These are phyloP conservation scores for Tephrocybe rancida DNA, from an alignment of 768 basidiomycete species.

Conservation along the genomic window DNA sequence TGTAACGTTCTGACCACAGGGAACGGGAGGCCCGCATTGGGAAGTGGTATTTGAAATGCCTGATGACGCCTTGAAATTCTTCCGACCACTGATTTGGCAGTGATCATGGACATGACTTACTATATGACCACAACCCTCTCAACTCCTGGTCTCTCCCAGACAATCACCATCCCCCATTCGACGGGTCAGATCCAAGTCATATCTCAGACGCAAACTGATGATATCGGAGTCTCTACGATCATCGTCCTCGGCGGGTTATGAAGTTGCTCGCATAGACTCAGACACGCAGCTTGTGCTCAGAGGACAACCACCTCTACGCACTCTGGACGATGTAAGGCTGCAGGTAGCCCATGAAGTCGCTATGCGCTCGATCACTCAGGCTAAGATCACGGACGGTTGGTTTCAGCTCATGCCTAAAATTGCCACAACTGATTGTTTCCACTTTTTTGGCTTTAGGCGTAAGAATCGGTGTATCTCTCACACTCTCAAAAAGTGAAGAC, in stretches of 20 bases:
- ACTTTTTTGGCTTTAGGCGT: constrained; percentile 32
- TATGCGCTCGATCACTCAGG: constrained; percentile 51
- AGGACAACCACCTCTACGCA: constrained; percentile 34
- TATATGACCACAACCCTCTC: no score
- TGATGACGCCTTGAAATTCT: no score
- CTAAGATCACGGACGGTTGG: constrained; percentile 49
- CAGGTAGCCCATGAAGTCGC: constrained; percentile 64
- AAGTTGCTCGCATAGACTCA: not conserved
- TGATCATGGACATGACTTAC: no score
- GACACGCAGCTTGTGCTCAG: constrained; percentile 2
- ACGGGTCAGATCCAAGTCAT: no score
- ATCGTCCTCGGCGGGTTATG: constrained; percentile 2
- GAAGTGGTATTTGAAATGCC: no score
- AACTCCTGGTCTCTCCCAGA: no score
- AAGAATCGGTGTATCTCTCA: constrained; percentile 60
- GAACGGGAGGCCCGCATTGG: no score
- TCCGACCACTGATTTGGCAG: no score
- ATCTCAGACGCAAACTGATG: no score
- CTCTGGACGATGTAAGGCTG: constrained; percentile 60
- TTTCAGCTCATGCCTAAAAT: not conserved
- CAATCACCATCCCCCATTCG: no score
- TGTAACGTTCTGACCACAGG: no score
- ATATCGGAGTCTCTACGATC: constrained; percentile 14
- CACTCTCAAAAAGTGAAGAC: constrained; percentile 60
- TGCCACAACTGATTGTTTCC: not conserved